Base-by-base conservation (phyloP, 2,329 filamentous ascomycete genomes). In the Diaporthe sp. region DNA sequence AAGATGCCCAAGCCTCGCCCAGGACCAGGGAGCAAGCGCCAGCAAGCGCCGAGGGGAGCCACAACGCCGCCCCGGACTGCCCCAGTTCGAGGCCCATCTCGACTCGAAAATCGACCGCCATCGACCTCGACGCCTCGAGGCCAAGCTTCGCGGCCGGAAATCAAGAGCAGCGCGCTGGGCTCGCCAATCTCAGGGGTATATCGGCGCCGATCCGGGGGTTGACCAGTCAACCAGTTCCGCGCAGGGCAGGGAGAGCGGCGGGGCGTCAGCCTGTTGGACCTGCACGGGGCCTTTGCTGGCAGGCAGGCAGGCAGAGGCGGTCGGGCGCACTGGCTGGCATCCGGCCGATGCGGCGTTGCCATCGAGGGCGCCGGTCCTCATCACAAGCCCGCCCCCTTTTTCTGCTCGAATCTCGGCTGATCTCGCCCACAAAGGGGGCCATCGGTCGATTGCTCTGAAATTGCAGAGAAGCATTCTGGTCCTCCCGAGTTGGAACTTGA, bases 391-490 rank as follows among this genome's bases (percentile, higher is more conserved):
- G 47, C 65, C 44, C 65, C 65, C 47, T 68, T 39, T 68, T 53
- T 20, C 53, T 34, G 31, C n/a, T 4, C 31, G 65, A 68, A 68
- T 68, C 44, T 68, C 65, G 65, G 65, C 65, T 68, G 65, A 42
- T 25, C 47, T 53, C 65, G 65, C 65, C 65, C 65, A 68, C 65
- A 68, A 68, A 68, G 65, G 47, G 47, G 65, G 65, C 13, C 47
- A 28, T 28, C 65, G 31, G 47, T 37, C 47, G 57, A 42, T 68
- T 28, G 47, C 47, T 68, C 47, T 68, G 65, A 68, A 39, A 68
- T 68, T 68, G n/a, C 65, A 68, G 34, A 68, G 47, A 53, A 39
- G 47, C 31, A 53, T 53, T 28, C 37, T 63, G n/a, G 20, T 25
- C 39, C 47, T 10, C 22, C 47, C 31, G 47, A 42, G 65, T 37